phyloP scores from a whole-genome alignment of 768 basidiomycete species.

The Pholiota conissans region DNA sequence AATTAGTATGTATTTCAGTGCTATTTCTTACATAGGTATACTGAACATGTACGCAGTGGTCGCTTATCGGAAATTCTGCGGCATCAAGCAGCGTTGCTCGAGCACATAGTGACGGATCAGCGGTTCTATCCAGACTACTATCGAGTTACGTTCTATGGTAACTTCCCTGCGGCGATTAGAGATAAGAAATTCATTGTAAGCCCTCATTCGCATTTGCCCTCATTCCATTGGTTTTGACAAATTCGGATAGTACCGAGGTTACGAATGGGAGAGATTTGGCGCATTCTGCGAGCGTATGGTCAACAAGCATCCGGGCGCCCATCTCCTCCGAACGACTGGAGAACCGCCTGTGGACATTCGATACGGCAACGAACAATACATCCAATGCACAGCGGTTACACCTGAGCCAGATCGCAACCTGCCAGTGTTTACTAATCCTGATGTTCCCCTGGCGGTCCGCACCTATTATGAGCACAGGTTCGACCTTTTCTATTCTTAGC shows the following conservation, averaged over 20 bases:
- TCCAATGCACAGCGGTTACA: slow-evolving; percentile 83
- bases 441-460: slow-evolving; percentile 77
- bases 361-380: slow-evolving; percentile 77
- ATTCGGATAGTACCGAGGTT: slow-evolving; percentile 79
- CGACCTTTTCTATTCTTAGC: slow-evolving; percentile 2
- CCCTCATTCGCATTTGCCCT: slow-evolving; percentile 12
- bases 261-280: slow-evolving; percentile 92
- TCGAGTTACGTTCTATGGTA: slow-evolving; percentile 90
- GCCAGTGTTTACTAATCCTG: slow-evolving; percentile 82
- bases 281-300: slow-evolving; percentile 91
- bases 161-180: slow-evolving; percentile 81
- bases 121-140: slow-evolving; percentile 93
- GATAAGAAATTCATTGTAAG: slow-evolving; percentile 90
- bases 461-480: slow-evolving; percentile 89
- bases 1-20: slow-evolving; percentile 65
- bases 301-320: slow-evolving; percentile 85
- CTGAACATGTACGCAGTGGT: slow-evolving; percentile 42
- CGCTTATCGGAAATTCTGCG: slow-evolving; percentile 83
- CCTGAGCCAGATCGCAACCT: slow-evolving; percentile 82
- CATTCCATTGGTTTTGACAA: neutral
- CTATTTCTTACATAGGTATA: slow-evolving; percentile 3
- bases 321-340: slow-evolving; percentile 67
- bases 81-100: slow-evolving; percentile 85
- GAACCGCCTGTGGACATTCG: slow-evolving; percentile 83
- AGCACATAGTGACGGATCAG: slow-evolving; percentile 81